These are phyloP conservation scores for Epichloe baconii DNA, from an alignment of 2,329 filamentous ascomycete species.

Conservation along the genomic window DNA sequence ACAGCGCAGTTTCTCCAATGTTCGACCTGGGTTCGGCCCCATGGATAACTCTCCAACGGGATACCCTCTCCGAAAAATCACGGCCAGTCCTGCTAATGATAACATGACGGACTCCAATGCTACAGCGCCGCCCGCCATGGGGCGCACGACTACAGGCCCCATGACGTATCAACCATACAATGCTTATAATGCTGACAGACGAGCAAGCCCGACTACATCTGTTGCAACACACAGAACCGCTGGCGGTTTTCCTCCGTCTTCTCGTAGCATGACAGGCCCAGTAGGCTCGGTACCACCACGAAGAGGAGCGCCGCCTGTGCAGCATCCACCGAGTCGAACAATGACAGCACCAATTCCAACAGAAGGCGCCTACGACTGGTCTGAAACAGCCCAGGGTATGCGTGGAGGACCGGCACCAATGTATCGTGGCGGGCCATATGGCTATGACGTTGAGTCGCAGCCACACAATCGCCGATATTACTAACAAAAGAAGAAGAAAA, in stretches of 20 bases:
- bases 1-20: slow-evolving; percentile 18
- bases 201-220: slow-evolving; percentile 21
- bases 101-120: slow-evolving; percentile 18
- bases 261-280: slow-evolving; percentile 27
- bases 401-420: slow-evolving; percentile 7
- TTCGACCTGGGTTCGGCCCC: slow-evolving; percentile 8
- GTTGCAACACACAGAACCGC: slow-evolving; percentile 11
- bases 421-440: slow-evolving; percentile 17
- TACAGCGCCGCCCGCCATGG: slow-evolving; percentile 7
- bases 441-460: slow-evolving; percentile 22
- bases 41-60: slow-evolving; percentile 8
- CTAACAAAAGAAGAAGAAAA: not conserved
- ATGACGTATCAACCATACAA: slow-evolving; percentile 13
- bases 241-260: slow-evolving; percentile 9
- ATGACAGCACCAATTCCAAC: slow-evolving; percentile 28
- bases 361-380: slow-evolving; percentile 3
- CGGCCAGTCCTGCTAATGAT: slow-evolving; percentile 17
- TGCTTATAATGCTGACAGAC: slow-evolving; percentile 12
- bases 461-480: slow-evolving; percentile 13
- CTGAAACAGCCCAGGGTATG: slow-evolving; percentile 15
- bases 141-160: slow-evolving; percentile 1
- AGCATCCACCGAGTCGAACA: slow-evolving; percentile 28
- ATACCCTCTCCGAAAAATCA: slow-evolving; percentile 11
- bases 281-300: slow-evolving; percentile 10
- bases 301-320: slow-evolving; percentile 18